Conservation (phyloP, 2,329 filamentous ascomycete species). For the Raffaelea deltoideospora region DNA sequence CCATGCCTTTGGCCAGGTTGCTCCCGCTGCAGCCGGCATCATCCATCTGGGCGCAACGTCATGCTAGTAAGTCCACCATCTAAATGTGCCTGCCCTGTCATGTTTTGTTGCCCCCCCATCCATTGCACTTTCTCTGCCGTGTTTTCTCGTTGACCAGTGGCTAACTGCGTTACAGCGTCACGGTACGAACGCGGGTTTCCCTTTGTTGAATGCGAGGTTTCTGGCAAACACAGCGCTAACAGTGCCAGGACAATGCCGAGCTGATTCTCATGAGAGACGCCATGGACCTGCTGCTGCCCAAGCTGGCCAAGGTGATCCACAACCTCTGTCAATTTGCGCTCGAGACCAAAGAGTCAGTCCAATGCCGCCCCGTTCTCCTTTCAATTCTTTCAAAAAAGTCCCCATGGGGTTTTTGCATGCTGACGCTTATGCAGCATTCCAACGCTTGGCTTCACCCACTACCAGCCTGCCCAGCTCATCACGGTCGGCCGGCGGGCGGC, state of each 20-base stretch:
- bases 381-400: too few relatives aligned
- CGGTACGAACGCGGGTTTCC: too few relatives aligned
- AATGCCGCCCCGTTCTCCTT: too few relatives aligned
- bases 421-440: conserved; percentile 4
- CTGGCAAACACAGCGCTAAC: too few relatives aligned
- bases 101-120: too few relatives aligned
- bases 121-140: too few relatives aligned
- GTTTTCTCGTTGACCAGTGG: too few relatives aligned
- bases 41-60: conserved; percentile 60
- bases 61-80: too few relatives aligned
- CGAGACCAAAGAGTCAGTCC: conserved; percentile 19
- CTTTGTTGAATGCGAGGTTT: too few relatives aligned
- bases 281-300: conserved; percentile 60
- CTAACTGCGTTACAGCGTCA: too few relatives aligned
- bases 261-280: conserved; percentile 63
- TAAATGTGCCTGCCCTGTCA: too few relatives aligned
- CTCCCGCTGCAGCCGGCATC: conserved; percentile 65
- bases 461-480: conserved; percentile 45
- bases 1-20: conserved; percentile 57
- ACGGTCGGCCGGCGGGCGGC: conserved; percentile 53
- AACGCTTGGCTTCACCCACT: conserved; percentile 39
- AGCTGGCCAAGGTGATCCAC: conserved; percentile 63
- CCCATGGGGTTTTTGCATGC: too few relatives aligned
- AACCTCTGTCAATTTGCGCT: conserved; percentile 61
- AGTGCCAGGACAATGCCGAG: conserved; percentile 68